Evolutionary conservation across 805 yeast species (phyloP).

Genomic region (Hanseniaspora clermontiae): DNA sequence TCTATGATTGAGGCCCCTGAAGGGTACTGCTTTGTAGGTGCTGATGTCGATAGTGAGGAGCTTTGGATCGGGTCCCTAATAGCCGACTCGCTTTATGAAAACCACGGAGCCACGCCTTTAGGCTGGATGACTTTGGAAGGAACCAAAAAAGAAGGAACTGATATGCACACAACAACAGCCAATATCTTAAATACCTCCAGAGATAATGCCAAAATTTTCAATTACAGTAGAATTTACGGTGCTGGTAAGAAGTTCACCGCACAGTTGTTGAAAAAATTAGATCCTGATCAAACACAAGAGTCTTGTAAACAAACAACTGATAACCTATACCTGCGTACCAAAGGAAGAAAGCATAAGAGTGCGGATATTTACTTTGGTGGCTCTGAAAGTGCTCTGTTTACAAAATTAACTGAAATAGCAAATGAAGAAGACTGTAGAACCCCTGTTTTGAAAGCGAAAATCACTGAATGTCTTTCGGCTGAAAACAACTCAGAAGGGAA

Average conservation of each 20-base stretch:
- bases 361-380: slow-evolving; percentile 64
- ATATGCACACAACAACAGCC: slow-evolving; percentile 89
- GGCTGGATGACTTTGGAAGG: slow-evolving; percentile 99
- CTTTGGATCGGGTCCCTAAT: slow-evolving; percentile 93
- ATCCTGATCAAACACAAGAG: slow-evolving; percentile 50
- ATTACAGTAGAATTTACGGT: slow-evolving; percentile 94
- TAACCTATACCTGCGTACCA: slow-evolving; percentile 64
- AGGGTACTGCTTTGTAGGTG: slow-evolving; percentile 90
- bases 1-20: slow-evolving; percentile 74
- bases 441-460: slow-evolving; percentile 86
- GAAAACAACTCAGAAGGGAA: slow-evolving; percentile 43
- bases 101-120: slow-evolving; percentile 91
- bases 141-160: slow-evolving; percentile 80
- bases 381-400: slow-evolving; percentile 83
- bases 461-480: slow-evolving; percentile 67
- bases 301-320: slow-evolving; percentile 58
- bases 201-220: slow-evolving; percentile 87
- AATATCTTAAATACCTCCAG: slow-evolving; percentile 76
- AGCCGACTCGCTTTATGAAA: slow-evolving; percentile 78
- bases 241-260: slow-evolving; percentile 91
- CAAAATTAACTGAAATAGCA: slow-evolving; percentile 77
- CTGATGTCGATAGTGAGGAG: slow-evolving; percentile 97
- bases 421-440: slow-evolving; percentile 69
- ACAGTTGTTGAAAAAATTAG: slow-evolving; percentile 69
- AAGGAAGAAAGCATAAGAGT: slow-evolving; percentile 40